phyloP scores from a whole-genome alignment of 345 rosid genomes.

The Citrus inodora region DNA sequence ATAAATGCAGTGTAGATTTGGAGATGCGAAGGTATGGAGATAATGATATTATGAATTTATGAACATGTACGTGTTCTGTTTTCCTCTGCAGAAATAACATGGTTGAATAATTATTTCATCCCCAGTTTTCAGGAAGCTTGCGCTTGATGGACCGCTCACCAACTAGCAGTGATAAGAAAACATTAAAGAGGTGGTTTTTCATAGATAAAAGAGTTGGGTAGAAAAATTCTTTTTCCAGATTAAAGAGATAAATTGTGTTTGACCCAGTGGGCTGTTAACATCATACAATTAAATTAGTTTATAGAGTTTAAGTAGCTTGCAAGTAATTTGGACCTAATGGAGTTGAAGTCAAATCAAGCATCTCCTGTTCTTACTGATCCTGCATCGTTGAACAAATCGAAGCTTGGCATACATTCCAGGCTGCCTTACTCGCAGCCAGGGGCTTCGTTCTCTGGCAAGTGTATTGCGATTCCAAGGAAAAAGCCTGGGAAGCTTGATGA shows the following conservation, averaged over 20 bases:
- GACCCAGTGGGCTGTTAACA: constrained; percentile 12
- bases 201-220: constrained; percentile 86
- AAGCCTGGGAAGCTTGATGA: constrained; percentile 74
- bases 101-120: not conserved
- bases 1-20: constrained; percentile 44
- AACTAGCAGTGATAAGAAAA: constrained; percentile 68
- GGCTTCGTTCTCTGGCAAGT: constrained; percentile 46
- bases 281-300: constrained; percentile 8
- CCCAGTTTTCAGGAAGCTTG: constrained; percentile 47
- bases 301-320: constrained; percentile 11
- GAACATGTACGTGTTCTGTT: not conserved
- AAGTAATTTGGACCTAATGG: constrained; percentile 48
- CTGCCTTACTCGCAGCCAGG: constrained; percentile 45
- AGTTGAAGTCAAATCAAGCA: constrained; percentile 55
- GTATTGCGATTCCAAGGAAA: constrained; percentile 42
- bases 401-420: constrained; percentile 55
- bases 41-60: not conserved
- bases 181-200: constrained; percentile 94
- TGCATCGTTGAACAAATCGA: constrained; percentile 55
- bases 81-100: not conserved
- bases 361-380: constrained; percentile 81
- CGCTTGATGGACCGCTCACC: constrained; percentile 73
- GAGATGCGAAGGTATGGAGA: constrained; percentile 64
- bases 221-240: not conserved
- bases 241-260: constrained; percentile 5